A percentile compares a stretch with the other conserved stretches of the same genome.
Conservation (phyloP, 1,284 basidiomycete genomes). For the Microstroma glucosiphilum region DNA sequence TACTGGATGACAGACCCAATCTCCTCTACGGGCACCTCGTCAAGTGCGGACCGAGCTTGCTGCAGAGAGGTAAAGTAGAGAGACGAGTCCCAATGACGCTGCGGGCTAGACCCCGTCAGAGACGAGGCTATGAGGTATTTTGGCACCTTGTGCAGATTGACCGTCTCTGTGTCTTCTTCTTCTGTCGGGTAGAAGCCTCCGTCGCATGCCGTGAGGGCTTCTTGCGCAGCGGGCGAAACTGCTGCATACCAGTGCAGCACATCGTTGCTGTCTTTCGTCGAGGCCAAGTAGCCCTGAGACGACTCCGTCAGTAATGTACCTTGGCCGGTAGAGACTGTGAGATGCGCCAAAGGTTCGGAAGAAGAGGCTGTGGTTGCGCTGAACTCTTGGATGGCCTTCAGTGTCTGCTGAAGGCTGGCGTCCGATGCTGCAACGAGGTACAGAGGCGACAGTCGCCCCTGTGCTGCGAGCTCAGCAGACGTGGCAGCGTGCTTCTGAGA, state of each 20-base stretch:
- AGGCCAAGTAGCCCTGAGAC: conserved; percentile 20
- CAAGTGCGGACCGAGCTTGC: conserved; percentile 11
- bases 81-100: conserved; percentile 23
- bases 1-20: conserved; percentile 73
- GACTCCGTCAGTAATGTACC: conserved; percentile 39
- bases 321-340: background rate
- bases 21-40: background rate
- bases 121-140: conserved; percentile 30
- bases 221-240: conserved; percentile 4
- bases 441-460: background rate
- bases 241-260: conserved; percentile 2
- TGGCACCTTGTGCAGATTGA: conserved; percentile 36
- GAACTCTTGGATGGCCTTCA: background rate
- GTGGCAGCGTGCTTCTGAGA: background rate
- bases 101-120: too few relatives aligned
- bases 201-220: conserved; percentile 6
- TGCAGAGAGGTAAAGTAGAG: conserved; percentile 21
- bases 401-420: background rate
- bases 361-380: background rate
- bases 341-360: background rate
- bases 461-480: background rate
- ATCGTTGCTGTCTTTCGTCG: conserved; percentile 4
- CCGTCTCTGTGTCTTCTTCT: conserved; percentile 18
- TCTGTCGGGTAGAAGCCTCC: background rate
- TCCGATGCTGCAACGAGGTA: background rate